These are phyloP conservation scores for Colletotrichum cereale DNA, from an alignment of 2,329 filamentous ascomycete genomes.

Conservation along the genomic window DNA sequence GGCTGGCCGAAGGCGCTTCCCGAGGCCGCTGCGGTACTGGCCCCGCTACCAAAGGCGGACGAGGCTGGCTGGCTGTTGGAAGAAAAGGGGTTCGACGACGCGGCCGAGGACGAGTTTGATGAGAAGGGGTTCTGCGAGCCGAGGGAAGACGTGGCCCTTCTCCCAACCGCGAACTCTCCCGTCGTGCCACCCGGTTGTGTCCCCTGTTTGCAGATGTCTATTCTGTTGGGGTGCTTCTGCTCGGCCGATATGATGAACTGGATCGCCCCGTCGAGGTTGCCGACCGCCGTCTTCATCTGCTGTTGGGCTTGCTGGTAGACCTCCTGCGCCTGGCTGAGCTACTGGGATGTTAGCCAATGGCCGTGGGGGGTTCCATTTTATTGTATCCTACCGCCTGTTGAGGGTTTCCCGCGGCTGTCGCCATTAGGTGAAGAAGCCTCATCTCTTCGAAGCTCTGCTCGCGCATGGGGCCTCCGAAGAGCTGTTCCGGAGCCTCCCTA, in stretches of 20 bases:
- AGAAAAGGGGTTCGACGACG: conserved; percentile 37
- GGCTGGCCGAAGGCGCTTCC: conserved; percentile 50
- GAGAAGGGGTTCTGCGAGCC: conserved; percentile 49
- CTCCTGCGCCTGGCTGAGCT: conserved; percentile 71
- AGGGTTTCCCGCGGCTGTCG: conserved; percentile 70
- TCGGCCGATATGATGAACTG: conserved; percentile 75
- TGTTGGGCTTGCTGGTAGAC: conserved; percentile 74
- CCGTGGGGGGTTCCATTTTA: not conserved
- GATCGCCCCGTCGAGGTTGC: conserved; percentile 78
- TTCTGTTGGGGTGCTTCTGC: conserved; percentile 81
- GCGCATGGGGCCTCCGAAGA: conserved; percentile 82
- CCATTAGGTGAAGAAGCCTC: conserved; percentile 77
- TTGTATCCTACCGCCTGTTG: conserved; percentile 61
- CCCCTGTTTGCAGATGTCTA: conserved; percentile 69
- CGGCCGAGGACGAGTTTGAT: conserved; percentile 46
- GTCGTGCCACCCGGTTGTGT: conserved; percentile 57
- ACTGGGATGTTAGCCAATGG: conserved; percentile 11
- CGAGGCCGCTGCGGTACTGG: conserved; percentile 44
- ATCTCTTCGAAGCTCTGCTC: conserved; percentile 94
- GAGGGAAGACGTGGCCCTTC: conserved; percentile 47
- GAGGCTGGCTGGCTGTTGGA: conserved; percentile 34
- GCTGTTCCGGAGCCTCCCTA: conserved; percentile 80
- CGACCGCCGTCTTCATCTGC: conserved; percentile 79
- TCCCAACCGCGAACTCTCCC: conserved; percentile 59
- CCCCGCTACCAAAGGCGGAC: conserved; percentile 53